Conservation (phyloP, 495 filamentous ascomycete genomes). For the Clavariopsis aquatica region DNA sequence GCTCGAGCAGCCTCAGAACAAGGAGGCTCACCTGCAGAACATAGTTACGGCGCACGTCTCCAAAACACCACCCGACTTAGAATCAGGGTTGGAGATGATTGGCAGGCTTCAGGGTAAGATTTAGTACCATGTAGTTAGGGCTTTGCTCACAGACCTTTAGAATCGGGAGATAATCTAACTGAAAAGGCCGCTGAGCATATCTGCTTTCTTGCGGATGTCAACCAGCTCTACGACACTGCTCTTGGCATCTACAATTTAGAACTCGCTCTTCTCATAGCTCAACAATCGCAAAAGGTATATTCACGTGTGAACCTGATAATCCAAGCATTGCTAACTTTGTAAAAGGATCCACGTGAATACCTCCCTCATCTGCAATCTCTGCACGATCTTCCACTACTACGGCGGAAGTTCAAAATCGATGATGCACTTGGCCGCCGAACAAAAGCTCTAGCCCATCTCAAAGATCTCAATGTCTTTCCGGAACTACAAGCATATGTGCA, state of each 20-base stretch:
- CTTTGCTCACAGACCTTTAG: slow-evolving; percentile 40
- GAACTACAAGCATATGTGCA: slow-evolving; percentile 72
- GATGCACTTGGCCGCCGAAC: slow-evolving; percentile 72
- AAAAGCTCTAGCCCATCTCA: slow-evolving; percentile 78
- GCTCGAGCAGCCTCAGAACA: slow-evolving; percentile 55
- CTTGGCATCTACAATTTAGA: slow-evolving; percentile 90
- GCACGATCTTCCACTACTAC: slow-evolving; percentile 66
- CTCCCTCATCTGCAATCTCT: slow-evolving; percentile 88
- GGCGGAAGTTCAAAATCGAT: slow-evolving; percentile 81
- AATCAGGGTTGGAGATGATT: slow-evolving; percentile 78
- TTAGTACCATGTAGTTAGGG: background rate
- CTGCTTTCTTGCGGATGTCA: slow-evolving; percentile 92
- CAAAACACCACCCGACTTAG: slow-evolving; percentile 86
- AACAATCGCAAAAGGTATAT: slow-evolving; percentile 83
- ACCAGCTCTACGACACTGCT: slow-evolving; percentile 87
- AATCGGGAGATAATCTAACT: slow-evolving; percentile 64
- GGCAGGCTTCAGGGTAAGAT: slow-evolving; percentile 64
- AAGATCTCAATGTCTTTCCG: slow-evolving; percentile 66
- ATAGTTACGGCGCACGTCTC: slow-evolving; percentile 92
- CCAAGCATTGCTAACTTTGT: background rate
- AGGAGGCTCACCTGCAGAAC: slow-evolving; percentile 79
- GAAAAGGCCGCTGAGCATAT: slow-evolving; percentile 92
- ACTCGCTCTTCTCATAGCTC: slow-evolving; percentile 83
- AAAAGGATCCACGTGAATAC: slow-evolving; percentile 84
- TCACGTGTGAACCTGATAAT: background rate